Percentiles rank a stretch among this genome's conserved stretches.
Conservation (phyloP, 2,329 filamentous ascomycete genomes). For the Sporothrix schenckii region DNA sequence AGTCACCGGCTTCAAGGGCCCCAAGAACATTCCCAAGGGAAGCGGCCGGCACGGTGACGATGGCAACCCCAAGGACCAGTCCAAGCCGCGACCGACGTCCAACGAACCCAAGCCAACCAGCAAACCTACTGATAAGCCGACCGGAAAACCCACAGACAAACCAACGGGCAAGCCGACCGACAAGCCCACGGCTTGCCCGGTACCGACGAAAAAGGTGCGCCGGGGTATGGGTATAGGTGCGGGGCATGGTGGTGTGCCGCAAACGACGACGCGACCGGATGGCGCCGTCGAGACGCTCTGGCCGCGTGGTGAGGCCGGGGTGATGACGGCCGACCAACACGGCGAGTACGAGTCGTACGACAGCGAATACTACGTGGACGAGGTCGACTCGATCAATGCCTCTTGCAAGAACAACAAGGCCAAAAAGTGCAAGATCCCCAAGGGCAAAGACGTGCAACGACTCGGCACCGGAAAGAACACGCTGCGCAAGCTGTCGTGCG, state of each 20-base stretch:
- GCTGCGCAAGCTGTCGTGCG: conserved; percentile 33
- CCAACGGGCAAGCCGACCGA: conserved; percentile 6
- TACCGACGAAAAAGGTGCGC: background rate
- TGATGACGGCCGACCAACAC: background rate
- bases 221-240: background rate
- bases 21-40: conserved; percentile 33
- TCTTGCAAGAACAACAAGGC: conserved; percentile 6
- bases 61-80: conserved; percentile 32
- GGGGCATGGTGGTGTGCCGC: background rate
- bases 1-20: conserved; percentile 33
- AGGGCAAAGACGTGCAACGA: conserved; percentile 14
- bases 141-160: conserved; percentile 3
- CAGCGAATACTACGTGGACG: conserved; percentile 15
- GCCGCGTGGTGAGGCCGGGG: conserved; percentile 6
- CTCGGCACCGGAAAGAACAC: conserved; percentile 34
- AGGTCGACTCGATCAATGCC: background rate
- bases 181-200: conserved; percentile 15
- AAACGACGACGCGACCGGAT: conserved; percentile 6
- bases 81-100: conserved; percentile 29
- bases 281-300: conserved; percentile 3
- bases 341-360: conserved; percentile 24
- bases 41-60: conserved; percentile 35
- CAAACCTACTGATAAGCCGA: conserved; percentile 11
- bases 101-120: conserved; percentile 19
- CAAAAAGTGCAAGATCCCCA: conserved; percentile 34